Evolutionary conservation across 2,329 filamentous ascomycete genomes (phyloP), one percentile per base, ranked within the genome.

Genomic region (Colletotrichum shisoi): DNA sequence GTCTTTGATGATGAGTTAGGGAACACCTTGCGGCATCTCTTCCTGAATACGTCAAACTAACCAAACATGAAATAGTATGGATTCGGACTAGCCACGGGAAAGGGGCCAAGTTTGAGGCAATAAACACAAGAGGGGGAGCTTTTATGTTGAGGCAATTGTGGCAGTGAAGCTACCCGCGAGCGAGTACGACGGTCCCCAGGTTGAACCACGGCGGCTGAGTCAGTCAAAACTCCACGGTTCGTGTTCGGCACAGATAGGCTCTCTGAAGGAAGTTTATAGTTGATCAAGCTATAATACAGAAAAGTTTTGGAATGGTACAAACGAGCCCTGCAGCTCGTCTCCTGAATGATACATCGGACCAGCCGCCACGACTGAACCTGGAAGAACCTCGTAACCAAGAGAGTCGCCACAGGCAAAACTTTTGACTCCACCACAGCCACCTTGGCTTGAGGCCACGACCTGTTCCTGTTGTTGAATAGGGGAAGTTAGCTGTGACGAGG

Each of bases 261-360:
- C 19, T 11, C 31, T 11, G 2, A 11, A 4, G n/a, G 3, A 21
- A 24, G n/a, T 54, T 54, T 40, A 9, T 13, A 8, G 2, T 24
- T 24, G 27, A 40, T 46, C 3, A 58, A 58, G 39, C 64, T 67
- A 67, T 58, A 56, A 19, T 59, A 67, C 64, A 59, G 64, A 58
- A 34, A 67, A 67, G 27, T 44, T 59, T n/a, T 67, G 64, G 3
- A 58, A 67, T 37, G 56, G 54, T 19, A 64, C 39, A 48, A 48
- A 67, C 6, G 64, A 37, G 27, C 46, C 42, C 8, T 40, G 57
- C 7, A 65, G 44, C 11, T 44, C 63, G 24, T 65, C 63, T 39
- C 56, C 45, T 1, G 53, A 2, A 24, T 44, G 54, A 37, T 63
- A 67, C 1, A 48, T 21, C 5, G 40, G 27, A 27, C 48, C 54